These are phyloP conservation scores for Aspergillus ibericus DNA, from an alignment of 2,329 filamentous ascomycete genomes.

Conservation along the genomic window DNA sequence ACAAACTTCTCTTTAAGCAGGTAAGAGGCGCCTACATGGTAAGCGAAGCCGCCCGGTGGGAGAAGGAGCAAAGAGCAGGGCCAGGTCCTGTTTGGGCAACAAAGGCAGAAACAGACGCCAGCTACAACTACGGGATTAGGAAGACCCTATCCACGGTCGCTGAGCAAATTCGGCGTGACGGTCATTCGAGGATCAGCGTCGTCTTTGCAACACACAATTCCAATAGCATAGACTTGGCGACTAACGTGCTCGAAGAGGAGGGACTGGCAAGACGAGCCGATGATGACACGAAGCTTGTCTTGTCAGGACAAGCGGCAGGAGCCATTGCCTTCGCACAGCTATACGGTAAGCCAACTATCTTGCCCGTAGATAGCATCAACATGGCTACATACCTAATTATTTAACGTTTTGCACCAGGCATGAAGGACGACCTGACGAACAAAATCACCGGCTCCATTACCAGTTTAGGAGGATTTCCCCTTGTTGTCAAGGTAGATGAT, in stretches of 20 bases:
- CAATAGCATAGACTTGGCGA: no score
- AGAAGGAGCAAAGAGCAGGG: not conserved
- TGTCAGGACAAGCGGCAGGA: no score
- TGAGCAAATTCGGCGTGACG: no score
- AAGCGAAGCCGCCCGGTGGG: not conserved
- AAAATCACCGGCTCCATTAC: constrained; percentile 3
- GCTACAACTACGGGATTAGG: constrained; percentile 5
- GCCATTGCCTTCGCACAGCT: no score
- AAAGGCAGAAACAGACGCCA: constrained; percentile 5
- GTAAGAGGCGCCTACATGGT: constrained; percentile 3
- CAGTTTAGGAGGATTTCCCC: not conserved
- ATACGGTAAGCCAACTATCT: no score
- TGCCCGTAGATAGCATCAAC: no score
- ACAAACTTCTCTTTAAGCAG: constrained; percentile 6
- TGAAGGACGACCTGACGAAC: constrained; percentile 12
- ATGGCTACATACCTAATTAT: no score
- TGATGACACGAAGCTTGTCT: no score
- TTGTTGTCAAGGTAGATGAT: constrained; percentile 6
- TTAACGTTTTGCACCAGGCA: not conserved
- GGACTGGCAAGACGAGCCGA: no score
- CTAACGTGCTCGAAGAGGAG: no score
- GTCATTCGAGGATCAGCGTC: not conserved
- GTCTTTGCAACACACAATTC: constrained; percentile 1
- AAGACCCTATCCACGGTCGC: not conserved
- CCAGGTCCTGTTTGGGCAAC: not conserved